These are phyloP conservation scores for Neopestalotiopsis clavispora DNA, from an alignment of 2,329 filamentous ascomycete species.

Conservation along the genomic window DNA sequence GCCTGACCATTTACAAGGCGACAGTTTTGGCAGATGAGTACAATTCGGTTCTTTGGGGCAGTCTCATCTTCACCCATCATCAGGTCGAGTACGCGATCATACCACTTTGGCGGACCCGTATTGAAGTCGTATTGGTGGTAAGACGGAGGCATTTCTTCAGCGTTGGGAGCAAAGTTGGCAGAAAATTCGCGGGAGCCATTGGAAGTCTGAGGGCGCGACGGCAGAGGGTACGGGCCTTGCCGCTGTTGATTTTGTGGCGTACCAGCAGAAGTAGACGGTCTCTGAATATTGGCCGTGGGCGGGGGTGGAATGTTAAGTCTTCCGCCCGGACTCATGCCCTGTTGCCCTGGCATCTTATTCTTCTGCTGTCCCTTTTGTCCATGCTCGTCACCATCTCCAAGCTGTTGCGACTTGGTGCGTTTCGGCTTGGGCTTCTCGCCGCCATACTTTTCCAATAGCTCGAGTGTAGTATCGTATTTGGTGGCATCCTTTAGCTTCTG, in stretches of 20 bases:
- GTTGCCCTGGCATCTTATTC: conserved; percentile 31
- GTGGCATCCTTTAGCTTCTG: conserved; percentile 94
- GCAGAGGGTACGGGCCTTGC: conserved; percentile 4
- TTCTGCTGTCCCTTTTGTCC: conserved; percentile 27
- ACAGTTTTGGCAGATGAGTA: conserved; percentile 81
- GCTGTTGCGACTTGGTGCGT: conserved; percentile 36
- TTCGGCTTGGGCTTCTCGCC: conserved; percentile 58
- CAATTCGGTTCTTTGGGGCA: conserved; percentile 86
- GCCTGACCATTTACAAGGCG: conserved; percentile 94
- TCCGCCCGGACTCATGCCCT: conserved; percentile 30
- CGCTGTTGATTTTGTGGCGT: conserved; percentile 33
- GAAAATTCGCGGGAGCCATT: conserved; percentile 42
- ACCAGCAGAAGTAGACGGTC: conserved; percentile 37
- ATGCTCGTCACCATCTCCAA: conserved; percentile 26
- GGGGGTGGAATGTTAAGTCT: conserved; percentile 62
- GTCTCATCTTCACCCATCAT: conserved; percentile 95
- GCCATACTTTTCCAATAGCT: conserved; percentile 93
- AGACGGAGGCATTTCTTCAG: conserved; percentile 48
- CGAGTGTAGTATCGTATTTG: conserved; percentile 92
- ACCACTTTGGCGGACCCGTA: conserved; percentile 70
- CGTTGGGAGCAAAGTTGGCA: conserved; percentile 78
- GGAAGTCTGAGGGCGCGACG: conserved; percentile 21
- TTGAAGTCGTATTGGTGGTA: conserved; percentile 40
- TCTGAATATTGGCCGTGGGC: conserved; percentile 66
- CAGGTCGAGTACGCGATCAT: conserved; percentile 90